These are phyloP conservation scores for Citrus cavaleriei DNA, from an alignment of 345 rosid genomes.

Conservation along the genomic window DNA sequence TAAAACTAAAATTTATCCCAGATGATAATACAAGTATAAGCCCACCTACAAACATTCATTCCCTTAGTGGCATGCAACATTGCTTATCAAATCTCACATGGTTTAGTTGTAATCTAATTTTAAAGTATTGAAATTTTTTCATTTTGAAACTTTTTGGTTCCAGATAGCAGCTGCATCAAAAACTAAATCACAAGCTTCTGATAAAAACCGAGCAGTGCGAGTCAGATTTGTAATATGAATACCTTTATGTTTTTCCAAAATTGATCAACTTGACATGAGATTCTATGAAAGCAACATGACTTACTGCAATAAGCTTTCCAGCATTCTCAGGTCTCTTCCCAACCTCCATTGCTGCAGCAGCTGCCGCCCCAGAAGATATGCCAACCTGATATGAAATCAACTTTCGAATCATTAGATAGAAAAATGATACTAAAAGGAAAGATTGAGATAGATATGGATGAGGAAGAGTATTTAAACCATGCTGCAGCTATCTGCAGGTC, in stretches of 20 bases:
- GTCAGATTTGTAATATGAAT: too few relatives aligned
- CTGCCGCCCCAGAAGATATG: slow-evolving; percentile 97
- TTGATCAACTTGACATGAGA: neutral
- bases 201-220: too few relatives aligned
- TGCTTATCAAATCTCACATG: neutral
- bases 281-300: slow-evolving; percentile 21
- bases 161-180: neutral
- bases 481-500: neutral
- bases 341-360: slow-evolving; percentile 81
- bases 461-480: neutral
- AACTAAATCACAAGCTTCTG: too few relatives aligned
- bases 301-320: slow-evolving; percentile 87
- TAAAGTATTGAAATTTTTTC: neutral
- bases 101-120: neutral
- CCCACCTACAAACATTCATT: neutral
- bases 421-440: neutral
- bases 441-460: neutral
- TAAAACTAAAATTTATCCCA: neutral
- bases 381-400: slow-evolving; percentile 61
- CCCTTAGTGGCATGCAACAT: neutral
- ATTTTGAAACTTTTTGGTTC: neutral
- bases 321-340: slow-evolving; percentile 92
- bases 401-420: neutral
- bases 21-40: neutral
- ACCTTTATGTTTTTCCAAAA: neutral